phyloP scores from a whole-genome alignment of 495 filamentous ascomycete species.

The Mycothermus thermophilus region DNA sequence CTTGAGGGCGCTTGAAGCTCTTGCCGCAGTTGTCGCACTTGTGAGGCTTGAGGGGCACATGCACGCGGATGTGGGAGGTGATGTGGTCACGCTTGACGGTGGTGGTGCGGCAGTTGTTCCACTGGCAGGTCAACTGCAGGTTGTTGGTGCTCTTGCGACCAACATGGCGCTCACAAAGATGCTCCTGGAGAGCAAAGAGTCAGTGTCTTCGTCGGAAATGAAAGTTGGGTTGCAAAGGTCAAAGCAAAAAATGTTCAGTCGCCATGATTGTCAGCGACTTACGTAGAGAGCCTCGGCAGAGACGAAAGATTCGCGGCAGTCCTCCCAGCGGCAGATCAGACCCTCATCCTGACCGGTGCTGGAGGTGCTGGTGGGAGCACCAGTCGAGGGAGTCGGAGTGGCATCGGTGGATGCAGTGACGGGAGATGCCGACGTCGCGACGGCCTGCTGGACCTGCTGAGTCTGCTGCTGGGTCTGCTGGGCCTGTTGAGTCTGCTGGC shows the following conservation, averaged over 20 bases:
- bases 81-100: constrained; percentile 99
- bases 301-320: constrained; percentile 67
- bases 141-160: constrained; percentile 99
- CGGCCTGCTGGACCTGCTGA: no score
- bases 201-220: constrained; percentile 5
- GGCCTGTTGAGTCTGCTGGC: no score
- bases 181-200: constrained; percentile 54
- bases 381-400: constrained; percentile 31
- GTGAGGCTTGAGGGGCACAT: constrained; percentile 95
- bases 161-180: constrained; percentile 97
- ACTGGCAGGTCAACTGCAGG: constrained; percentile 90
- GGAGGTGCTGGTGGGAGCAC: constrained; percentile 23
- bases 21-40: constrained; percentile 98
- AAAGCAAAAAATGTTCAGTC: neutral
- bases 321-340: constrained; percentile 73
- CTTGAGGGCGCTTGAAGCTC: constrained; percentile 97
- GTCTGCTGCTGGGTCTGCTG: no score
- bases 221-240: constrained; percentile 2
- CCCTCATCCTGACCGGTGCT: constrained; percentile 40
- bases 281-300: constrained; percentile 83
- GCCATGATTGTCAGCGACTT: constrained; percentile 36
- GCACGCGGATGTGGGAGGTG: constrained; percentile 96
- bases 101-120: constrained; percentile 89
- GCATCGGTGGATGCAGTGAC: constrained; percentile 27
- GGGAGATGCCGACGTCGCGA: constrained; percentile 10